Percentiles rank a stretch among this genome's conserved stretches.
These are phyloP conservation scores for Xylariales sp. DNA, from an alignment of 2,329 filamentous ascomycete genomes.

Conservation along the genomic window DNA sequence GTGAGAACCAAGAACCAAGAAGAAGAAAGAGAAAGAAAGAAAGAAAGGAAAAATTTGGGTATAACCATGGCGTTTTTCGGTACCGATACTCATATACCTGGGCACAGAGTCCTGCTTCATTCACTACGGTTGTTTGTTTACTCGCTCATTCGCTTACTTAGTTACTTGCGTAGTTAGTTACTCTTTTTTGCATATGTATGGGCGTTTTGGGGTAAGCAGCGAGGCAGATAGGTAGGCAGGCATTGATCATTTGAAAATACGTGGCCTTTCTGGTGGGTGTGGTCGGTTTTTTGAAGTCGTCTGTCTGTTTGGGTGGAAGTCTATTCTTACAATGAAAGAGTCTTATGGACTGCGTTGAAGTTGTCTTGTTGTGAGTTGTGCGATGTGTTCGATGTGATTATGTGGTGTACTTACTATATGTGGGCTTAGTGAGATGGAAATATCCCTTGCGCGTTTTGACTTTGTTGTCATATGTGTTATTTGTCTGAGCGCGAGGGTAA, in stretches of 20 bases:
- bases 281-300: background rate
- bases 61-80: slow-evolving; percentile 31
- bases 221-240: background rate
- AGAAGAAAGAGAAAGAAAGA: too few species aligned
- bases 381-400: too few species aligned
- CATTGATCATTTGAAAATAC: slow-evolving; percentile 18
- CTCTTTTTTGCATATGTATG: slow-evolving; percentile 26
- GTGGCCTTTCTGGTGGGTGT: background rate
- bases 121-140: too few species aligned
- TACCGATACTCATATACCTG: slow-evolving; percentile 10
- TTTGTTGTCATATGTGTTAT: too few species aligned
- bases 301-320: background rate
- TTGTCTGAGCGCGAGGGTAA: too few species aligned
- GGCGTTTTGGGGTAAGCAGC: slow-evolving; percentile 30
- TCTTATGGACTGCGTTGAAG: background rate
- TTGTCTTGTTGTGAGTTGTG: too few species aligned
- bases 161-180: too few species aligned
- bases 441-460: too few species aligned
- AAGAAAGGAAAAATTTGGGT: background rate
- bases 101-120: background rate
- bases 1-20: too few species aligned
- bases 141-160: too few species aligned
- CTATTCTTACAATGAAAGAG: background rate
- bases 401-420: too few species aligned
- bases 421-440: too few species aligned